phyloP scores from a whole-genome alignment of 2,329 filamentous ascomycete genomes.

The Trichoderma pleuroti region DNA sequence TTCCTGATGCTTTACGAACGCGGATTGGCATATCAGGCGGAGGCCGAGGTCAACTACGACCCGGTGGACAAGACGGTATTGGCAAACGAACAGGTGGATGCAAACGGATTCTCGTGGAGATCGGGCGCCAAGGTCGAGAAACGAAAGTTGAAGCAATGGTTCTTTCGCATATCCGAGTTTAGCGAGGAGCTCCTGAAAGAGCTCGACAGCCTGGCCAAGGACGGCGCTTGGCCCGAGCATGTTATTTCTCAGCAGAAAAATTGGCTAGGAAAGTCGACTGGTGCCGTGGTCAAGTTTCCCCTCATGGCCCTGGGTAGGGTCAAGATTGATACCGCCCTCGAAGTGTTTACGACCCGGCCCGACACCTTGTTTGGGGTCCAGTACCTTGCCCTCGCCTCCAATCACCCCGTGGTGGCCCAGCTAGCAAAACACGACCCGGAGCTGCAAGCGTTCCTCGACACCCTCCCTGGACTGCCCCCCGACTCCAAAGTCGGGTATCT shows the following conservation, averaged over 20 bases:
- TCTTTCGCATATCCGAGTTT: slow-evolving; percentile 78
- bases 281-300: slow-evolving; percentile 69
- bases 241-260: slow-evolving; percentile 81
- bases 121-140: slow-evolving; percentile 83
- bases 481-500: slow-evolving; percentile 66
- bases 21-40: slow-evolving; percentile 76
- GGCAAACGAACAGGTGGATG: slow-evolving; percentile 90
- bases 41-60: slow-evolving; percentile 86
- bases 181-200: slow-evolving; percentile 69
- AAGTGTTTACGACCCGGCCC: slow-evolving; percentile 79
- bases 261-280: slow-evolving; percentile 79
- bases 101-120: slow-evolving; percentile 80
- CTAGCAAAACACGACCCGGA: slow-evolving; percentile 57
- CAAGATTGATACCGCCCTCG: slow-evolving; percentile 48
- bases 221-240: slow-evolving; percentile 73
- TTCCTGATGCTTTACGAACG: slow-evolving; percentile 73
- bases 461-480: slow-evolving; percentile 51
- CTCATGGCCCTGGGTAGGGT: slow-evolving; percentile 44
- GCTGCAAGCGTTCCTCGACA: slow-evolving; percentile 66
- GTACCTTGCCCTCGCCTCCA: slow-evolving; percentile 74
- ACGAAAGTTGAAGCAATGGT: slow-evolving; percentile 80
- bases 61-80: slow-evolving; percentile 85
- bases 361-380: slow-evolving; percentile 87
- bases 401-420: slow-evolving; percentile 64
- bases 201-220: slow-evolving; percentile 60